Percentiles rank a stretch among this genome's conserved stretches.
Evolutionary conservation across 805 yeast genomes (phyloP).

Genomic region (Candida nanaspora): DNA sequence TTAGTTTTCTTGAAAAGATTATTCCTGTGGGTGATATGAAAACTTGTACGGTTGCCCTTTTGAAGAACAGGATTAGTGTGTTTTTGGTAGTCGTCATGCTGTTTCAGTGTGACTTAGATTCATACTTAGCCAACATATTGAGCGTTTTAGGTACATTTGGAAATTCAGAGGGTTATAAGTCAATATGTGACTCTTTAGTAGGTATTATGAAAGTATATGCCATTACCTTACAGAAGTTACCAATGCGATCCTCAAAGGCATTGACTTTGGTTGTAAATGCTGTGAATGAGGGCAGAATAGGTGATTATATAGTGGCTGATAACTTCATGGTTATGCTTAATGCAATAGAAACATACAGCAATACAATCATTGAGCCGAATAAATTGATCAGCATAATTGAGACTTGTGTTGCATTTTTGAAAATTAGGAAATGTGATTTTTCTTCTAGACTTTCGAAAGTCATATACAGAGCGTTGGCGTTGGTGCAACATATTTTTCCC

Average conservation of each 20-base stretch:
- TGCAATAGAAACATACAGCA: not conserved
- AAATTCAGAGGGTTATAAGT: conserved; percentile 3
- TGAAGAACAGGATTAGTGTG: conserved; percentile 24
- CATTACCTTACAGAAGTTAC: conserved; percentile 9
- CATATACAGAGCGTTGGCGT: not conserved
- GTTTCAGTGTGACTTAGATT: conserved; percentile 20
- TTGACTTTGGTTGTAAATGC: conserved; percentile 5
- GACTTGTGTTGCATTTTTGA: not conserved
- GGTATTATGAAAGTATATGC: conserved; percentile 8
- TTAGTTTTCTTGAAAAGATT: conserved; percentile 23
- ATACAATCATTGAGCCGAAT: not conserved
- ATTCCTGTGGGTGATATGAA: conserved; percentile 25
- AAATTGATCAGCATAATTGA: not conserved
- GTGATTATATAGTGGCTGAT: conserved; percentile 4
- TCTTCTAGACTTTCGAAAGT: not conserved
- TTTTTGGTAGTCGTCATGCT: conserved; percentile 21
- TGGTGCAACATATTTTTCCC: not conserved
- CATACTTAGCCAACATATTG: conserved; percentile 15
- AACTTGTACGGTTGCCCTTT: conserved; percentile 15
- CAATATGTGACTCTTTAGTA: conserved; percentile 8
- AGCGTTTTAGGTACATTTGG: conserved; percentile 7
- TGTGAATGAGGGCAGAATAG: conserved; percentile 6
- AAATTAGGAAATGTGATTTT: not conserved
- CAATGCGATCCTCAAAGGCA: conserved; percentile 5
- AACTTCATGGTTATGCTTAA: conserved; percentile 5